phyloP scores from a whole-genome alignment of 805 yeast genomes.

The Kodamaea neixiangensis region DNA sequence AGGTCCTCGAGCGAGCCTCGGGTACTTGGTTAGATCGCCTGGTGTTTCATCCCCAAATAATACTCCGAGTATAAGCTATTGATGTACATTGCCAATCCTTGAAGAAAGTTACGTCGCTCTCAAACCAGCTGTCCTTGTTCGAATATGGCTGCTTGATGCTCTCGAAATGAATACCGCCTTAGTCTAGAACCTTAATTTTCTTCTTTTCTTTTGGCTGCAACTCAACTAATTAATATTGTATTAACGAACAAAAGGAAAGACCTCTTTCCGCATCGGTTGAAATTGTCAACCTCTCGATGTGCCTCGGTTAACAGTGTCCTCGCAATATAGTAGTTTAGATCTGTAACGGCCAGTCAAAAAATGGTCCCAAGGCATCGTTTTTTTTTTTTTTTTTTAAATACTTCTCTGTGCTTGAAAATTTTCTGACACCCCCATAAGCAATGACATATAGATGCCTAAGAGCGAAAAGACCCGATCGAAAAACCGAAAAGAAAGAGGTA shows the following conservation, averaged over 20 bases:
- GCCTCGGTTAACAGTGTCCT: neutral
- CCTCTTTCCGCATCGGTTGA: neutral
- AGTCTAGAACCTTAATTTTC: constrained; percentile 3
- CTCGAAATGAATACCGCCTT: neutral
- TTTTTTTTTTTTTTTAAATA: neutral
- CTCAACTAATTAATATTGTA: neutral
- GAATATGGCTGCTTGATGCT: neutral
- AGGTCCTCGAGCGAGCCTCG: neutral
- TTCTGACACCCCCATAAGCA: neutral
- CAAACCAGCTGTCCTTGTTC: neutral
- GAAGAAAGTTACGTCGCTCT: no score
- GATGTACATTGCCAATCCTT: no score
- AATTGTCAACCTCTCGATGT: neutral
- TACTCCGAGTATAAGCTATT: neutral
- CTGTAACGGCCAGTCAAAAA: constrained; percentile 7
- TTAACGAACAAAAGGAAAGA: neutral
- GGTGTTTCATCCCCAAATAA: neutral
- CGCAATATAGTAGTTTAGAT: neutral
- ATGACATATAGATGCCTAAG: neutral
- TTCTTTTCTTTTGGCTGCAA: constrained; percentile 8
- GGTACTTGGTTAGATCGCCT: neutral
- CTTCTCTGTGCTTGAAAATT: neutral
- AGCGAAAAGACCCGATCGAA: neutral
- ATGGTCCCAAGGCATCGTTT: neutral
- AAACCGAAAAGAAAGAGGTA: neutral